Evolutionary conservation across 2,329 filamentous ascomycete genomes (phyloP).

Genomic region (Aphanocladium album): DNA sequence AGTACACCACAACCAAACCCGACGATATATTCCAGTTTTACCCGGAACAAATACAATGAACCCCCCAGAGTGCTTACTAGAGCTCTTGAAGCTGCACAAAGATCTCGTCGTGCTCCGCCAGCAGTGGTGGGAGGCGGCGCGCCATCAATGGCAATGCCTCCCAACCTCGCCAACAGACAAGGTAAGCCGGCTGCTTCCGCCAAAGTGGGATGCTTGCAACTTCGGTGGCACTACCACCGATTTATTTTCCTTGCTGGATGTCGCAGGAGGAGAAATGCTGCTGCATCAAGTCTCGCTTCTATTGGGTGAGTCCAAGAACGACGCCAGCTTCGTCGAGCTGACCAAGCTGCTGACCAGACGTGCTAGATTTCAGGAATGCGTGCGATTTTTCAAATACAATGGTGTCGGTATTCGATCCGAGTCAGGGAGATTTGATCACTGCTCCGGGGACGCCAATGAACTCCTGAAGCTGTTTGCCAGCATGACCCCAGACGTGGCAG

Average conservation of each 20-base stretch:
- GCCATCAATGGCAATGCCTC: background rate
- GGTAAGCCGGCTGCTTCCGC: background rate
- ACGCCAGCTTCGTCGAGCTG: background rate
- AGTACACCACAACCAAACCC: background rate
- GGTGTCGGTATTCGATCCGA: background rate
- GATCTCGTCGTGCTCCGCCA: background rate
- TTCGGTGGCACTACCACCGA: background rate
- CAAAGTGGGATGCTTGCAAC: background rate
- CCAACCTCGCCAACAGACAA: background rate
- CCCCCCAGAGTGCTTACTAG: no score
- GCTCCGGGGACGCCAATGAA: background rate
- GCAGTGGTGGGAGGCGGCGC: background rate
- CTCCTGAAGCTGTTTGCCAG: background rate
- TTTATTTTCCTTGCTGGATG: background rate
- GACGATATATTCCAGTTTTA: background rate
- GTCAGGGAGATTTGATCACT: background rate
- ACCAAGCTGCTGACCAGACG: background rate
- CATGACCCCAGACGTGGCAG: background rate
- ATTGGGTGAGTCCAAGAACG: background rate
- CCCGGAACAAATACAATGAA: background rate
- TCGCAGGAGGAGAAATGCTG: background rate
- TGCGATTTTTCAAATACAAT: background rate
- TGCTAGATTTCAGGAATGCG: background rate
- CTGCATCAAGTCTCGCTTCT: background rate
- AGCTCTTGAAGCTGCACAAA: background rate